Base-by-base conservation (phyloP, 306 rosid genomes). In the Vigna hirtella region DNA sequence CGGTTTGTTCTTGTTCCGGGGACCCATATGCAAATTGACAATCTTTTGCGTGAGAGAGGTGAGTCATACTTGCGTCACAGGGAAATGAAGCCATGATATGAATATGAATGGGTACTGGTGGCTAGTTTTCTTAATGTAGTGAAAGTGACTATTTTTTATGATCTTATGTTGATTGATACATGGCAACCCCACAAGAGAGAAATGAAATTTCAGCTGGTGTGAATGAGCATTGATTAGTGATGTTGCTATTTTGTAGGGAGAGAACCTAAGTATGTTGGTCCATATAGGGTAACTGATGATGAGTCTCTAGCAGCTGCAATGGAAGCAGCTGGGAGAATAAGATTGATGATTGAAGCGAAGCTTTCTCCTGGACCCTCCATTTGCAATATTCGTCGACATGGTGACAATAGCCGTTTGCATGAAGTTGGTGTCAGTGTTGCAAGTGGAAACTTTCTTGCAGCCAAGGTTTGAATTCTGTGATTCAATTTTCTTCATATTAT, bases 321-420 rank as follows among this genome's bases (percentile, higher is more conserved):
- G 90, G 90, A 88, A 85, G 94, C 95, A 34, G 91, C 94, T 16
- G 94, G 94, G 73, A 88, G 89, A 36, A 88, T 92, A 42, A 83
- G 89, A 43, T 72, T 87, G 83, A 86, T 84, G 90, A 79, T 92
- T 47, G 97, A 90, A 74, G 93, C 97, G 13, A 92, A 90, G 82
- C 97, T 92, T 77, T 92, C 97, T 47, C 93, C 97, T 2, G 93
- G 97, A 50, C 97, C 97, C 16, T 90, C 90, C 62, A 88, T 84
- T 20, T 90, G 89, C 86, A 88, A 87, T 76, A 79, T 90, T 61
- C 94, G 93, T 59, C 83, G 97, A 63, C 97, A 90, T 79, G 97
- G 94, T 51, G 97, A 85, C 15, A 87, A 79, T 64, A 92, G 88
- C 71, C 97, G 94, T 20, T 85, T 81, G 88, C 97, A 90, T 83